Base-by-base conservation (phyloP, 2,329 filamentous ascomycete species). In the Alternaria longipes region DNA sequence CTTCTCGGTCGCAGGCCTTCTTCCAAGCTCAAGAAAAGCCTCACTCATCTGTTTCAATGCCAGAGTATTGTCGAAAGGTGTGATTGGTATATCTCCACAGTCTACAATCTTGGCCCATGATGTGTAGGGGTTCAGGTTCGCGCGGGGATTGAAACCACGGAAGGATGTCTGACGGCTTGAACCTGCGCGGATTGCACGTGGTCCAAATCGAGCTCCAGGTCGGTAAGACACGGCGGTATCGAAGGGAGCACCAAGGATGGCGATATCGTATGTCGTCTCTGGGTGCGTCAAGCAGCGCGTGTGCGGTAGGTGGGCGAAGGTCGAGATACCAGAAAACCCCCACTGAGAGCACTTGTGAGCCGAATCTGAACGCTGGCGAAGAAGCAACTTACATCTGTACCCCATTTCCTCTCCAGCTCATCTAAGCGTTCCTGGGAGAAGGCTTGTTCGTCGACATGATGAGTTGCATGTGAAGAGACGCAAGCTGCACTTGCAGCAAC, bases 21-120 rank as follows among this genome's bases (percentile, higher is more conserved):
- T 80, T 3, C 85, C 83, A 3, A 97, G 87, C 78, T 94, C 90
- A 7, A 84, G 82, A 76, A 92, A 93, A 0, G 91, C 93, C 73
- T 90, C 87, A 32, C 87, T 91, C 93, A 97, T 97, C 80, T 97
- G 94, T 45, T 85, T 83, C 55, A 94, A 82, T 0, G 94, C 94
- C 16, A 97, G 83, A 1, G 84, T 87, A 76, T 97, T 97, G 81
- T 97, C 93, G 69, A 96, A 90, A 0, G 93, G 93, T 0, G 90
- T 92, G 67, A 96, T 84, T 28, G 94, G 93, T 57, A 97, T 93
- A 76, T 97, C 94, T 47, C 94, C 94, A 78, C 94, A 97, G 82
- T 97, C 94, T 52, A 94, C 83, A 60, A 97, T 87, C 40, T 82
- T 88, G 1, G 91, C 91, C 90, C 91, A 94, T 56, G 86, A 90